phyloP scores from a whole-genome alignment of 441 rosid species.

The Erysimum cheiri region DNA sequence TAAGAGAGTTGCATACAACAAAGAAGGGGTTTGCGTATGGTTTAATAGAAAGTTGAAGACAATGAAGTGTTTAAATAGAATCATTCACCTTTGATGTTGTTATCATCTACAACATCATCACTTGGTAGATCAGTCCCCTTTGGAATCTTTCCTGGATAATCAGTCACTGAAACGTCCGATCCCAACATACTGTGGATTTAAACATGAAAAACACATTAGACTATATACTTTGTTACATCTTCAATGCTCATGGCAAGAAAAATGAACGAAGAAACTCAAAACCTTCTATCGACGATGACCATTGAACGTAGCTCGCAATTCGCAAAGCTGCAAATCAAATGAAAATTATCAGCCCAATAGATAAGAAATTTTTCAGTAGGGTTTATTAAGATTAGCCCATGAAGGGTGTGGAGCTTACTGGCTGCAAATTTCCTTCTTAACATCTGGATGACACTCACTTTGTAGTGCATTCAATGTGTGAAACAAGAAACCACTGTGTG shows the following conservation, averaged over 20 bases:
- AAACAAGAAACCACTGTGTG: constrained; percentile 92
- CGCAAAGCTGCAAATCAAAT: constrained; percentile 66
- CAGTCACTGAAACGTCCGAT: constrained; percentile 59
- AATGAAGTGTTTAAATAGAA: constrained; percentile 7
- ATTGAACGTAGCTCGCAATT: constrained; percentile 94
- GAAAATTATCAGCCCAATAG: constrained; percentile 7
- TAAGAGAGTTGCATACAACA: constrained; percentile 38
- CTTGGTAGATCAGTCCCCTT: constrained; percentile 64
- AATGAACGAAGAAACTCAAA: constrained; percentile 15
- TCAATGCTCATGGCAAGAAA: background rate
- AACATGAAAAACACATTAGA: constrained; percentile 25
- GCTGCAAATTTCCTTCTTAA: constrained; percentile 76
- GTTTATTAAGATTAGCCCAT: background rate
- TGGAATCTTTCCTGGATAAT: constrained; percentile 90
- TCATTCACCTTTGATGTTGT: constrained; percentile 30
- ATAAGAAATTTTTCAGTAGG: background rate
- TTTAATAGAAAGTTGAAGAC: constrained; percentile 32
- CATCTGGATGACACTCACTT: constrained; percentile 75
- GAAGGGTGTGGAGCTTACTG: constrained; percentile 49
- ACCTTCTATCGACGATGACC: constrained; percentile 83
- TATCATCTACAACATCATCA: constrained; percentile 46
- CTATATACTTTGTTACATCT: background rate
- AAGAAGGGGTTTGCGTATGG: constrained; percentile 8
- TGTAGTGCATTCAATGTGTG: constrained; percentile 77
- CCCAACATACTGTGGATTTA: constrained; percentile 65